A percentile compares a stretch with the other conserved stretches of the same genome.
phyloP scores from a whole-genome alignment of 345 rosid genomes.

The Citrus hindsii region DNA sequence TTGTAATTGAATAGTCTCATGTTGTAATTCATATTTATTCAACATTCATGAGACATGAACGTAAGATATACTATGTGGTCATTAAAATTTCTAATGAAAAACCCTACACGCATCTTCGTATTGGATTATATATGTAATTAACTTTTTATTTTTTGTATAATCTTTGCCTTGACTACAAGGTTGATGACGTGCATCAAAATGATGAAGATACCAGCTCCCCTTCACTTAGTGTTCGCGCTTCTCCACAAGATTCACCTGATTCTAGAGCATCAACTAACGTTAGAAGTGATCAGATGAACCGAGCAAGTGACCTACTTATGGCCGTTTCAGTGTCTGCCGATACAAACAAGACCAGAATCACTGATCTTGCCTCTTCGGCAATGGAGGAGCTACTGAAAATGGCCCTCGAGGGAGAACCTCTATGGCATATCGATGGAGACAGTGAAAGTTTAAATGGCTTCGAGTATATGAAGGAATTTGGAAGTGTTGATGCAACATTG shows the following conservation, averaged over 20 bases:
- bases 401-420: constrained; percentile 28
- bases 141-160: neutral
- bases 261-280: constrained; percentile 13
- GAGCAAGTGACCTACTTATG: constrained; percentile 38
- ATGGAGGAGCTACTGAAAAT: constrained; percentile 30
- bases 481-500: constrained; percentile 15
- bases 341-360: constrained; percentile 18
- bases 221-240: neutral
- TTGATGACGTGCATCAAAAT: neutral
- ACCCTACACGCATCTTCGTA: too few species aligned
- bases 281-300: neutral
- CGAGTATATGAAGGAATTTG: constrained; percentile 26
- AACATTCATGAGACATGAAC: neutral
- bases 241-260: constrained; percentile 11
- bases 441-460: constrained; percentile 18
- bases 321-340: constrained; percentile 32
- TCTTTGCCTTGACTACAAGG: neutral
- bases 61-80: neutral
- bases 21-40: neutral
- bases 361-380: constrained; percentile 18
- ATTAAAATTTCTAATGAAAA: neutral
- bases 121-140: neutral
- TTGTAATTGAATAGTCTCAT: neutral
- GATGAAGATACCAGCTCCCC: neutral
- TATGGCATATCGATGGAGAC: constrained; percentile 18